phyloP scores from a whole-genome alignment of 2,329 filamentous ascomycete genomes.

The Ophiobolus disseminans region DNA sequence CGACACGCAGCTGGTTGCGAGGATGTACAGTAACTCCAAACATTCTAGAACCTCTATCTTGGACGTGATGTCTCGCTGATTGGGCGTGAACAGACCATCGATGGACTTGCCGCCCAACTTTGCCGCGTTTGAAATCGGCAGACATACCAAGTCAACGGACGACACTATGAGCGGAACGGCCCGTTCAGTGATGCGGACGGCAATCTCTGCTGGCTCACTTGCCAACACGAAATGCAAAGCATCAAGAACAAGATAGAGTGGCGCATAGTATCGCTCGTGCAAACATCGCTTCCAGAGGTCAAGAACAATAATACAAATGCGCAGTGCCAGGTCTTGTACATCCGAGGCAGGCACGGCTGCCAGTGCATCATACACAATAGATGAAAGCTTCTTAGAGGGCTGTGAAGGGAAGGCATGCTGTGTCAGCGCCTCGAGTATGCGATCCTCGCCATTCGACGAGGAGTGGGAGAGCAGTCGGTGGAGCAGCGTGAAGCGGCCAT shows the following conservation, averaged over 20 bases:
- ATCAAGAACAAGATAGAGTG: slow-evolving; percentile 70
- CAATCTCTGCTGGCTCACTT: slow-evolving; percentile 65
- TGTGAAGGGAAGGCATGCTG: slow-evolving; percentile 70
- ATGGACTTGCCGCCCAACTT: slow-evolving; percentile 37
- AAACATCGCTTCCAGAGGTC: slow-evolving; percentile 73
- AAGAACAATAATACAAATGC: slow-evolving; percentile 70
- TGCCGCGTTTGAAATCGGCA: slow-evolving; percentile 53
- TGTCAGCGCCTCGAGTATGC: slow-evolving; percentile 72
- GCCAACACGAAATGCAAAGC: slow-evolving; percentile 70
- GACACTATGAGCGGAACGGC: slow-evolving; percentile 57
- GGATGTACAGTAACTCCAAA: slow-evolving; percentile 70
- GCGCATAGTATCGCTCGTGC: slow-evolving; percentile 67
- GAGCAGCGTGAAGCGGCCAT: slow-evolving; percentile 55
- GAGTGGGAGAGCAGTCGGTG: slow-evolving; percentile 71
- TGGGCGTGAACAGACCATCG: slow-evolving; percentile 41
- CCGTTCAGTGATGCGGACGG: slow-evolving; percentile 64
- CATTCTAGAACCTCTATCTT: slow-evolving; percentile 70
- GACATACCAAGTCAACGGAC: slow-evolving; percentile 63
- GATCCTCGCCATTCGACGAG: slow-evolving; percentile 61
- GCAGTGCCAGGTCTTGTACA: slow-evolving; percentile 64
- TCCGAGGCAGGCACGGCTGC: slow-evolving; percentile 60
- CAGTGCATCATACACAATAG: slow-evolving; percentile 72
- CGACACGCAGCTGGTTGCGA: slow-evolving; percentile 65
- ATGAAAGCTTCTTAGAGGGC: slow-evolving; percentile 62
- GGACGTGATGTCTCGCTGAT: slow-evolving; percentile 57